Evolutionary conservation across 148 eudicot species (phyloP).

Genomic region (Gaultheria prostrata): DNA sequence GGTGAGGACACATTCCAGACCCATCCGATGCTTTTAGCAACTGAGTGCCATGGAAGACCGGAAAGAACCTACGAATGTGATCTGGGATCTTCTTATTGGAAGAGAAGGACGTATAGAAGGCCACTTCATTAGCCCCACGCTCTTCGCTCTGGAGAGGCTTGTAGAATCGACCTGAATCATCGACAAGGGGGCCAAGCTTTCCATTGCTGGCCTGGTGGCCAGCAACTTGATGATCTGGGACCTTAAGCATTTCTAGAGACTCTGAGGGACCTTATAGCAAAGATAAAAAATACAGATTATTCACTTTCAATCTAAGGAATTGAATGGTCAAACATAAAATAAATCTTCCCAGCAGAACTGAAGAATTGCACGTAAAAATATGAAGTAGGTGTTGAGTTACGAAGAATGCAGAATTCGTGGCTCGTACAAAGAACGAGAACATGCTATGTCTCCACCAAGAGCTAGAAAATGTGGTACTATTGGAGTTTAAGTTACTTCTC

Average conservation of each 20-base stretch:
- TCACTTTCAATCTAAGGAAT: neutral
- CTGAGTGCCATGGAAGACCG: constrained; percentile 67
- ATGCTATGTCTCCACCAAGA: neutral
- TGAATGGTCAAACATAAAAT: neutral
- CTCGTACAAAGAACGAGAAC: neutral
- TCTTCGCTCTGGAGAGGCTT: constrained; percentile 84
- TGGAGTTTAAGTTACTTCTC: neutral
- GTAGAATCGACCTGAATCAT: constrained; percentile 76
- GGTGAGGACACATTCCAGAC: constrained; percentile 69
- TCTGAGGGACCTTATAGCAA: neutral
- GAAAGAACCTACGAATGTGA: constrained; percentile 62
- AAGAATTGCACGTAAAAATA: neutral
- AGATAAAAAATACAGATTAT: neutral
- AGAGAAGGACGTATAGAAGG: constrained; percentile 67
- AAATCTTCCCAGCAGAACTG: neutral
- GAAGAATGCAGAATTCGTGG: neutral
- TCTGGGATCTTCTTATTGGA: constrained; percentile 54
- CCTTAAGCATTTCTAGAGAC: constrained; percentile 40
- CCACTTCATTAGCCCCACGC: constrained; percentile 66
- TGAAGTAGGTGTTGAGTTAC: neutral
- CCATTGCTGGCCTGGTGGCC: constrained; percentile 76
- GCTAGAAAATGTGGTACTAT: neutral
- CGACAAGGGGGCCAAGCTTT: constrained; percentile 79
- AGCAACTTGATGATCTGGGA: constrained; percentile 85
- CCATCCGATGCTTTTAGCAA: constrained; percentile 75